phyloP scores from a whole-genome alignment of 306 rosid genomes.

The Prunus fruticosa region DNA sequence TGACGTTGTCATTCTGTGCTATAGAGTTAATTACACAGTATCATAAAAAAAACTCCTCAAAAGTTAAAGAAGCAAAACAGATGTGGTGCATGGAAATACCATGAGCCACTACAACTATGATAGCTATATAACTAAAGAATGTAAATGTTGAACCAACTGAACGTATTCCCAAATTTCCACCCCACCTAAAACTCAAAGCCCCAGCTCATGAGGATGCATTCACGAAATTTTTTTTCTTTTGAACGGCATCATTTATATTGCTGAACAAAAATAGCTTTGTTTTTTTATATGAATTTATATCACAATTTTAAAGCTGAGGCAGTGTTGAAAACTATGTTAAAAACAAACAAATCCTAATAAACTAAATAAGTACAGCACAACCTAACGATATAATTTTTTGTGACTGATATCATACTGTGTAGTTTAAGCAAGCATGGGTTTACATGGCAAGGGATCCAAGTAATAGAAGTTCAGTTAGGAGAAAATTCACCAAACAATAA shows the following conservation, averaged over 20 bases:
- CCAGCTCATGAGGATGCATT: background rate
- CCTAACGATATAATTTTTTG: background rate
- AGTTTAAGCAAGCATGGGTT: background rate
- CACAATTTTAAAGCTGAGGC: background rate
- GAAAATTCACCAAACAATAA: background rate
- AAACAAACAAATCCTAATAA: background rate
- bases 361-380: background rate
- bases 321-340: background rate
- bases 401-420: background rate
- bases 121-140: background rate
- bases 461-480: background rate
- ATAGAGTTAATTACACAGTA: constrained; percentile 52
- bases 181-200: background rate
- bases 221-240: background rate
- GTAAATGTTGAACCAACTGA: background rate
- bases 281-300: background rate
- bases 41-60: background rate
- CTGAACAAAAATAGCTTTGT: background rate
- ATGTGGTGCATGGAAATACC: background rate
- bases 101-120: background rate
- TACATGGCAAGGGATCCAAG: background rate
- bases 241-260: background rate
- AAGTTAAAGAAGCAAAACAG: background rate
- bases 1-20: constrained; percentile 62
- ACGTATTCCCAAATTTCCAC: background rate